Evolutionary conservation across 2,329 filamentous ascomycete species (phyloP).

Genomic region (Pyrenochaeta sp.): DNA sequence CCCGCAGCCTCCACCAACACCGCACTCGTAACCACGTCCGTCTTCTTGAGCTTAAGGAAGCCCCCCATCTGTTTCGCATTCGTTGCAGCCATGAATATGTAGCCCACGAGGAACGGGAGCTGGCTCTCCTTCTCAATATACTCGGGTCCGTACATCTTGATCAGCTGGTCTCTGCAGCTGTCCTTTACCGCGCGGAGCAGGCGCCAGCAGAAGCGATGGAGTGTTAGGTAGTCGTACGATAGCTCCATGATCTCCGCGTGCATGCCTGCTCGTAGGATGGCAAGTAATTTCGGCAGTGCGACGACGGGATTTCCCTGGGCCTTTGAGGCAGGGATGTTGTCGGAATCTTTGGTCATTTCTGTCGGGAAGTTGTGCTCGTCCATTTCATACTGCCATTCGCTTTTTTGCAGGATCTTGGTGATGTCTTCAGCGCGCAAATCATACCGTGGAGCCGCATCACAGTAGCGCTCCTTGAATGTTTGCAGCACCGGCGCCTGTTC

Average conservation of each 20-base stretch:
- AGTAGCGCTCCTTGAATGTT: slow-evolving; percentile 50
- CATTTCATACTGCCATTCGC: not conserved
- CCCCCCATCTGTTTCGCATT: slow-evolving; percentile 10
- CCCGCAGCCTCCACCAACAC: slow-evolving; percentile 16
- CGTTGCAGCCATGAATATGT: slow-evolving; percentile 48
- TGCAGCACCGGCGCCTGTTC: slow-evolving; percentile 39
- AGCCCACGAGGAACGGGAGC: slow-evolving; percentile 53
- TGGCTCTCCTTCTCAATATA: slow-evolving; percentile 52
- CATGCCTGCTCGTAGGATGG: not conserved
- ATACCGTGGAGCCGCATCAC: not conserved
- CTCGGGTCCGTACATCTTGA: slow-evolving; percentile 38
- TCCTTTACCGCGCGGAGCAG: slow-evolving; percentile 23
- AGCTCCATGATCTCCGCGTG: not conserved
- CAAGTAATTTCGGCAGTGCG: not conserved
- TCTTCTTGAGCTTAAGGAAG: slow-evolving; percentile 10
- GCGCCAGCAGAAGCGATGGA: not conserved
- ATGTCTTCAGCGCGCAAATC: not conserved
- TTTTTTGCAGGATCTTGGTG: not conserved
- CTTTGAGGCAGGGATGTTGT: not conserved
- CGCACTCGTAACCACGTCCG: slow-evolving; percentile 10
- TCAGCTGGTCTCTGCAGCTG: slow-evolving; percentile 39
- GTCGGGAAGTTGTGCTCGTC: not conserved
- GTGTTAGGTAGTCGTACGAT: not conserved
- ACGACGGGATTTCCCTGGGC: not conserved
- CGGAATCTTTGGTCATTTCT: too few relatives aligned